Base-by-base conservation (phyloP, 352 stramenopile species). In the Phytopythium vexans region DNA sequence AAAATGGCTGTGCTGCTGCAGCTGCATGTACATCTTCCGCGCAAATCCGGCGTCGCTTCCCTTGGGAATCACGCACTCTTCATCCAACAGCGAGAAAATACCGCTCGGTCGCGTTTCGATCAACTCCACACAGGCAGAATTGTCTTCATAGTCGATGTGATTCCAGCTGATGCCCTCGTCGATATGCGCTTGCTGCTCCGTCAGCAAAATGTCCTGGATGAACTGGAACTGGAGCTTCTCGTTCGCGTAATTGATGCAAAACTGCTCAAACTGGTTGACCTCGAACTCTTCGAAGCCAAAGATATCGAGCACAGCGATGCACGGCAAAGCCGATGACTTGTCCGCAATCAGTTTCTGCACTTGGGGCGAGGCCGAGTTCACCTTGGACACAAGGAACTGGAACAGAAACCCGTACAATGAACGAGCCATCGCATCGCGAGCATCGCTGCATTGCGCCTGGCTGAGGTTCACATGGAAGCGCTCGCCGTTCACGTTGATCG, bases 181-280 rank as follows among this genome's bases (percentile, higher is more conserved):
- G 7, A 85, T 77, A 65, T 95, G 88, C 6, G 77, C 74, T 27
- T 89, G 66, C 46, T 90, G 74, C 45, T 94, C 86, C 1, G 71
- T 82, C 35, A 90, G 59, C 9, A 95, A 58, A 50, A 90, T 88
- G 48, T 94, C 75, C 51, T 89, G 69, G 34, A 90, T 89, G 54
- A 93, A 94, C 48, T 92, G 82, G 41, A 91, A 80, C 68, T 97
- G 89, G 21, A 97, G 77, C 62, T 96, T 96, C 41, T 97, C 89
- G 68, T 97, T 97, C 16, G 83, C 85, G 54, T 92, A 96, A 66
- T 97, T 97, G 49, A 97, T 97, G 60, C 88, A 96, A 35, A 97
- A 87, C 58, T 98, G 92, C 67, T 98, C 92, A 40, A 92, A 85
- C 47, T 78, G 70, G 62, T 96, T 96, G 16, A 78, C 52, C 3